A percentile compares a stretch with the other conserved stretches of the same genome.
Conservation (phyloP, 257 asterid species). For the Echium plantagineum region DNA sequence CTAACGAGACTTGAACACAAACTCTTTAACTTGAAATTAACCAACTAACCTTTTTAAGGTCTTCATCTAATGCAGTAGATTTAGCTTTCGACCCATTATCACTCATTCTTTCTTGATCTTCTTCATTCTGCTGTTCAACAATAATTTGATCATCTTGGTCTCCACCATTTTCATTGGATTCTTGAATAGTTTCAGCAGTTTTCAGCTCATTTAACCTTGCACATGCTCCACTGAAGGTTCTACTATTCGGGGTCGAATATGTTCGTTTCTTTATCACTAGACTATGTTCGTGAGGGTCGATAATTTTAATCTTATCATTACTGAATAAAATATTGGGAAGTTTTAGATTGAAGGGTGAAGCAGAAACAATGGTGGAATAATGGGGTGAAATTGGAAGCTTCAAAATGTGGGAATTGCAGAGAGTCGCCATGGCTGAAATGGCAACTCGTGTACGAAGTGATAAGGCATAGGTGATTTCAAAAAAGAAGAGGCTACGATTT, state of each 20-base stretch:
- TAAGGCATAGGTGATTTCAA: too few species aligned
- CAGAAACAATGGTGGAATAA: neutral
- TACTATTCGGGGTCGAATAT: neutral
- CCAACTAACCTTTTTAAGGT: conserved; percentile 52
- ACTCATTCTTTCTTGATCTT: conserved; percentile 24
- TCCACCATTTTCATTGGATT: too few species aligned
- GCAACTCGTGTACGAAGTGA: too few species aligned
- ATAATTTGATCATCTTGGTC: too few species aligned
- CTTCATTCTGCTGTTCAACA: conserved; percentile 1
- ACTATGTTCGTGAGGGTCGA: too few species aligned
- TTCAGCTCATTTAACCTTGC: conserved; percentile 2
- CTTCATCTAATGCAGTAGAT: conserved; percentile 40
- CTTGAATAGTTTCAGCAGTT: neutral
- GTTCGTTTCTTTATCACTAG: too few species aligned
- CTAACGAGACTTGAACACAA: too few species aligned
- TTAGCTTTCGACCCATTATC: conserved; percentile 18
- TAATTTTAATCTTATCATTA: neutral
- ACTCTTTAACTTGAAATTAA: neutral
- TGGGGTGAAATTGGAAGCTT: neutral
- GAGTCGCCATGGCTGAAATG: neutral
- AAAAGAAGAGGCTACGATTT: too few species aligned
- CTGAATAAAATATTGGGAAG: neutral
- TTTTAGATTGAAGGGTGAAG: neutral
- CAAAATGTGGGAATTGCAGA: neutral
- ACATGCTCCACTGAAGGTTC: neutral